These are phyloP conservation scores for Magnusiomyces suaveolens DNA, from an alignment of 1,139 yeast genomes.

Conservation along the genomic window DNA sequence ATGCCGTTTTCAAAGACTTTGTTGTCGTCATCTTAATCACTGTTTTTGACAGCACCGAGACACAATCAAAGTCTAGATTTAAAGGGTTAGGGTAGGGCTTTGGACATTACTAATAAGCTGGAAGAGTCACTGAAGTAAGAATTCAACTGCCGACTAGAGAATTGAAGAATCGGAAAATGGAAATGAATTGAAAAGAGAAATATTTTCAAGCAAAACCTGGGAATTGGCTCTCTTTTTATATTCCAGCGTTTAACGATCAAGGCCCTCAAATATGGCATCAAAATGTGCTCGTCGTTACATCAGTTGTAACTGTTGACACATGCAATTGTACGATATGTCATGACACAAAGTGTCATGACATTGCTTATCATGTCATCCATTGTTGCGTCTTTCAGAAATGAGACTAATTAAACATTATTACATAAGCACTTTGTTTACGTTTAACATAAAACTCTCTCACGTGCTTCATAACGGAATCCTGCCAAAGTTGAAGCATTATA, in stretches of 20 bases:
- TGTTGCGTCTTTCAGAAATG: background rate
- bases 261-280: background rate
- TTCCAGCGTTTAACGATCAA: background rate
- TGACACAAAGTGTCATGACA: background rate
- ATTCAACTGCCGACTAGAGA: background rate
- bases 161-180: too few relatives aligned
- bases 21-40: too few relatives aligned
- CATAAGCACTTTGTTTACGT: background rate
- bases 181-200: background rate
- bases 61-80: too few relatives aligned
- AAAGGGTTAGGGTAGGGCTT: background rate
- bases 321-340: background rate
- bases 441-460: background rate
- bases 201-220: background rate
- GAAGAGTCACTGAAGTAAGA: too few relatives aligned
- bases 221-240: background rate
- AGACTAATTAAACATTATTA: too few relatives aligned
- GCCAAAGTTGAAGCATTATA: too few relatives aligned
- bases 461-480: background rate
- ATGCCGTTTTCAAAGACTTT: too few relatives aligned
- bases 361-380: background rate
- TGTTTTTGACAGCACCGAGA: too few relatives aligned
- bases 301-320: background rate
- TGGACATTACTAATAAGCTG: background rate
- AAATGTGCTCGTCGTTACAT: background rate